phyloP scores from a whole-genome alignment of 1,284 basidiomycete genomes.

The Rhodotorula sp. region DNA sequence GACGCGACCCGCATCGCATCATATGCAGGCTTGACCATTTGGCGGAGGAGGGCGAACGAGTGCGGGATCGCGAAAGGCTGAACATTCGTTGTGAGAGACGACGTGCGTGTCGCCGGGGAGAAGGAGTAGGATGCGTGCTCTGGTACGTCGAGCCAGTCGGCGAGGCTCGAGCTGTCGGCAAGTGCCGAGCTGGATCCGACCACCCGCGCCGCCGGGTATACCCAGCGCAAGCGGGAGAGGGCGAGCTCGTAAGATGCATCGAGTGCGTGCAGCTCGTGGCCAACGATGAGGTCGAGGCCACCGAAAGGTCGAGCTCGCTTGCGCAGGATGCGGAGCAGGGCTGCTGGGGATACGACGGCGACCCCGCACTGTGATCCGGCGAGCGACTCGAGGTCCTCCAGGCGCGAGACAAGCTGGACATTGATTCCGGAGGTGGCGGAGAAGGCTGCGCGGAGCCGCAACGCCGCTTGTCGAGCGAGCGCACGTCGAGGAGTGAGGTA shows the following conservation, averaged over 20 bases:
- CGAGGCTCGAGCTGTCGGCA: constrained; percentile 74
- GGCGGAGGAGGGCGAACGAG: constrained; percentile 81
- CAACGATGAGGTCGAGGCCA: constrained; percentile 66
- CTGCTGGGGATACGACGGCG: constrained; percentile 48
- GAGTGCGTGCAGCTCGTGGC: constrained; percentile 83
- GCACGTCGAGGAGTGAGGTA: constrained; percentile 48
- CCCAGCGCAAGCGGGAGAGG: constrained; percentile 62
- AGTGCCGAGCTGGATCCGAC: constrained; percentile 77
- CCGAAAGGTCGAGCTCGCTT: constrained; percentile 46
- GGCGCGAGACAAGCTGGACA: constrained; percentile 27
- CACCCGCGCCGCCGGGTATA: constrained; percentile 58
- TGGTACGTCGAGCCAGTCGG: constrained; percentile 76
- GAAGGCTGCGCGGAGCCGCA: constrained; percentile 44
- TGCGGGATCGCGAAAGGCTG: constrained; percentile 84
- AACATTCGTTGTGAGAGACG: constrained; percentile 66
- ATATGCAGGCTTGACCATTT: constrained; percentile 89
- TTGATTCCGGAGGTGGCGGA: constrained; percentile 38
- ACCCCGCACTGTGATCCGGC: constrained; percentile 44
- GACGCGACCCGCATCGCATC: constrained; percentile 55
- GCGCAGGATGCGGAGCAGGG: constrained; percentile 46
- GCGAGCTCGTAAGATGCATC: constrained; percentile 79
- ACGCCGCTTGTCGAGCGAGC: constrained; percentile 47
- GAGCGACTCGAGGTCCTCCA: constrained; percentile 16
- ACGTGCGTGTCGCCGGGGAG: constrained; percentile 75
- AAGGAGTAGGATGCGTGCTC: constrained; percentile 68